Evolutionary conservation across 1,139 yeast genomes (phyloP).

Genomic region (Zhuliangozyma parablackwelliae): DNA sequence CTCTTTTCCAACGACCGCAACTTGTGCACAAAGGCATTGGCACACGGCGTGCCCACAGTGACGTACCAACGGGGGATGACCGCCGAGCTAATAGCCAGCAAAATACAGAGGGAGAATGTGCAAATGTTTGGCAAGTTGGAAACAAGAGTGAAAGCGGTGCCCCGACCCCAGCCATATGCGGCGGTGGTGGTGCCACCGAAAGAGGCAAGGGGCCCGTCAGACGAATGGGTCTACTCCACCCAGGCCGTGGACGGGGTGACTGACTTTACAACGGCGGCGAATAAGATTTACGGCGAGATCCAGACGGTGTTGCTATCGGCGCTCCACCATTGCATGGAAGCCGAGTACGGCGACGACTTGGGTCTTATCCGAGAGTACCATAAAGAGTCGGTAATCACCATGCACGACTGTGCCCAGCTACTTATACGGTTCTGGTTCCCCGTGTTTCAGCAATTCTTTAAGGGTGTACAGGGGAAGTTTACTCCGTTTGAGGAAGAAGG

Average conservation of each 20-base stretch:
- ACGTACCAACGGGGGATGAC: conserved; percentile 59
- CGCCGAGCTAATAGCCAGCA: conserved; percentile 54
- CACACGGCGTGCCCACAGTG: conserved; percentile 65
- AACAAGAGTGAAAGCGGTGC: conserved; percentile 2
- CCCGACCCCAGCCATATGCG: background rate
- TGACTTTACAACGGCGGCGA: conserved; percentile 7
- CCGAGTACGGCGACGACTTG: conserved; percentile 56
- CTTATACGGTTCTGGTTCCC: conserved; percentile 53
- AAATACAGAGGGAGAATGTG: conserved; percentile 40
- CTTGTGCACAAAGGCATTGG: conserved; percentile 70
- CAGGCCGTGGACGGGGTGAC: conserved; percentile 3
- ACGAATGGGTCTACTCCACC: conserved; percentile 10
- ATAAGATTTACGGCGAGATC: conserved; percentile 34
- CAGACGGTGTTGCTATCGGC: conserved; percentile 40
- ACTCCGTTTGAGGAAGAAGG: conserved; percentile 25
- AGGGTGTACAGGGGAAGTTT: conserved; percentile 9
- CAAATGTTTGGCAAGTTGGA: conserved; percentile 15
- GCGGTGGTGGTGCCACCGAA: background rate
- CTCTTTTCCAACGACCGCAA: conserved; percentile 79
- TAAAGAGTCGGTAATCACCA: conserved; percentile 22
- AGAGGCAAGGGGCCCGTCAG: conserved; percentile 4
- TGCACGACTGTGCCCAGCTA: conserved; percentile 40
- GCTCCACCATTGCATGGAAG: conserved; percentile 49
- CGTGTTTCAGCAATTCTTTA: conserved; percentile 51
- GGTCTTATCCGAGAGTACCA: conserved; percentile 46